These are phyloP conservation scores for Trametes maxima DNA, from an alignment of 768 basidiomycete genomes.

Conservation along the genomic window DNA sequence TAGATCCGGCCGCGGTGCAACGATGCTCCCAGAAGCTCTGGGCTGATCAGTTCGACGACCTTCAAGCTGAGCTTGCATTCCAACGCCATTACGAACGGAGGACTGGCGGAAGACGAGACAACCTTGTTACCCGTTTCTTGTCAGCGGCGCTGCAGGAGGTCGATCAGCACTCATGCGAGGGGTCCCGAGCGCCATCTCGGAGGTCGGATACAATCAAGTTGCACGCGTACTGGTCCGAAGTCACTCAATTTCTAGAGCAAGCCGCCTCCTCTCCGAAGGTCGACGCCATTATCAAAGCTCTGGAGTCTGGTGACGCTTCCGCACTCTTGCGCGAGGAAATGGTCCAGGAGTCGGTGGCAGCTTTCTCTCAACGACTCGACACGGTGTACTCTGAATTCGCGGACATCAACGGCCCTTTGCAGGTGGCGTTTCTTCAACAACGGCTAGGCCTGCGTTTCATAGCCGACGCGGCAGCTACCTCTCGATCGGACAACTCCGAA, in stretches of 20 bases:
- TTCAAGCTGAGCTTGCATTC: constrained; percentile 53
- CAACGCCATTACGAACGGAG: constrained; percentile 58
- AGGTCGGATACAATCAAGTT: constrained; percentile 46
- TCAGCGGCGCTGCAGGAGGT: constrained; percentile 35
- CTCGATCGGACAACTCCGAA: background rate
- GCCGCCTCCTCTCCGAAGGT: constrained; percentile 53
- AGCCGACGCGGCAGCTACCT: constrained; percentile 26
- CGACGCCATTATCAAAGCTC: constrained; percentile 44
- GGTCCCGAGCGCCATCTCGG: constrained; percentile 31
- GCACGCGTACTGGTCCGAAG: constrained; percentile 73
- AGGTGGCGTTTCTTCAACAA: constrained; percentile 63
- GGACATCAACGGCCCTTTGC: constrained; percentile 72
- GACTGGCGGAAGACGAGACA: constrained; percentile 57
- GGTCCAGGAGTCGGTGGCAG: constrained; percentile 75
- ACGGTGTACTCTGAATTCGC: constrained; percentile 66
- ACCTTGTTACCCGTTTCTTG: constrained; percentile 51
- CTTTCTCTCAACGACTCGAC: constrained; percentile 75
- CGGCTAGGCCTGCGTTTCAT: constrained; percentile 72
- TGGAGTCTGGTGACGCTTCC: constrained; percentile 41
- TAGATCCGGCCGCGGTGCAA: constrained; percentile 82
- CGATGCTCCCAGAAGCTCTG: constrained; percentile 49
- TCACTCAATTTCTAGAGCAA: constrained; percentile 72
- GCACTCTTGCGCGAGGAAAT: constrained; percentile 62
- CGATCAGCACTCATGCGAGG: constrained; percentile 31
- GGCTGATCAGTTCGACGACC: constrained; percentile 40